Evolutionary conservation across 352 stramenopile genomes (phyloP).

Genomic region (Phytophthora nicotianae): DNA sequence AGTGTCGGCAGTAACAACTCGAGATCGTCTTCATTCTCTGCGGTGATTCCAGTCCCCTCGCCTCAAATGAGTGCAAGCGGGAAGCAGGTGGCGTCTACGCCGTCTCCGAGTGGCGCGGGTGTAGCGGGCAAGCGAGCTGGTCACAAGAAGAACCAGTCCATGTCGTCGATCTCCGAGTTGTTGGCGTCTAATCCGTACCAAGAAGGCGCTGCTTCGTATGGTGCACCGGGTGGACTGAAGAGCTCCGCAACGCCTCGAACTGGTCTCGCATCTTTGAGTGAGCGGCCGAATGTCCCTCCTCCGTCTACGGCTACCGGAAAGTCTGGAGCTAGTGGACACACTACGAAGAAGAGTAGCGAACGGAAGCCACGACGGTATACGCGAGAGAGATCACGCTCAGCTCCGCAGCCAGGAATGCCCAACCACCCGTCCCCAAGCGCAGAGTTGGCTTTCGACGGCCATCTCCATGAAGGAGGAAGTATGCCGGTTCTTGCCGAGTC

Average conservation of each 20-base stretch:
- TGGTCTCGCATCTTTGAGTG: conserved; percentile 71
- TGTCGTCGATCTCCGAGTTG: conserved; percentile 89
- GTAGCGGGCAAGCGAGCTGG: conserved; percentile 60
- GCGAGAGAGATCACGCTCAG: conserved; percentile 62
- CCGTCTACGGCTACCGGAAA: conserved; percentile 19
- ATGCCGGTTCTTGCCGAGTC: conserved; percentile 29
- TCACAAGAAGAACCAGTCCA: conserved; percentile 91
- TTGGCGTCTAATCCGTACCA: conserved; percentile 75
- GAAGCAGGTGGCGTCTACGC: conserved; percentile 33
- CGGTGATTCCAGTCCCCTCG: conserved; percentile 29
- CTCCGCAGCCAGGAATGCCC: conserved; percentile 46
- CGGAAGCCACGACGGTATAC: conserved; percentile 39
- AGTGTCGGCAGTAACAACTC: conserved; percentile 44
- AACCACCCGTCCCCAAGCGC: conserved; percentile 19
- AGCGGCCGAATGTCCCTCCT: conserved; percentile 48
- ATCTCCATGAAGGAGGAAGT: conserved; percentile 22
- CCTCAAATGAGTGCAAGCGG: conserved; percentile 42
- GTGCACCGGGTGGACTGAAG: conserved; percentile 45
- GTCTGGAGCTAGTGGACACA: conserved; percentile 4
- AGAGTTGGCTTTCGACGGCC: conserved; percentile 15
- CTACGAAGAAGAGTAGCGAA: conserved; percentile 31
- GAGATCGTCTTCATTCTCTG: conserved; percentile 47
- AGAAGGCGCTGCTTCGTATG: conserved; percentile 48
- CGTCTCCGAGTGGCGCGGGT: conserved; percentile 30
- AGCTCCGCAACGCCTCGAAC: conserved; percentile 65